Conservation (phyloP, 1,284 basidiomycete genomes). For the Sanghuangporus weigelae region DNA sequence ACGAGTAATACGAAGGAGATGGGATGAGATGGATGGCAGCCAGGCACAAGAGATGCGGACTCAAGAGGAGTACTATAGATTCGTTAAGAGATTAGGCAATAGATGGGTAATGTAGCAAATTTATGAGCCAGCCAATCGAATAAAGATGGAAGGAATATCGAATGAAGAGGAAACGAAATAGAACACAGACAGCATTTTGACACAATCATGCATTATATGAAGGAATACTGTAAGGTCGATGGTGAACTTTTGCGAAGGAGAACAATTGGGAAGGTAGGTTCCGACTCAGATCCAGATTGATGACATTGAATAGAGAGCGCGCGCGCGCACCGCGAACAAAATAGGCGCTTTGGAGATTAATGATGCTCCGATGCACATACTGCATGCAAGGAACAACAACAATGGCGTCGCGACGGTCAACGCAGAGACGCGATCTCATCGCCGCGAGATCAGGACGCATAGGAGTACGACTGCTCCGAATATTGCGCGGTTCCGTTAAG, state of each 20-base stretch:
- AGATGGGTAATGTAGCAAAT: background rate
- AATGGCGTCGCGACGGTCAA: background rate
- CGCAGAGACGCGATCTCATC: background rate
- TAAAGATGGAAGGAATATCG: background rate
- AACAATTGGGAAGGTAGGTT: background rate
- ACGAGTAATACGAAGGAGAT: background rate
- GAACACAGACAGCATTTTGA: constrained; percentile 3
- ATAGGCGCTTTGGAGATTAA: background rate
- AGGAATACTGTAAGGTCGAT: background rate
- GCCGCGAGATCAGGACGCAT: background rate
- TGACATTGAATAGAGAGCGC: background rate
- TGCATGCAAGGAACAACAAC: background rate
- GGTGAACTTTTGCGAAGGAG: background rate
- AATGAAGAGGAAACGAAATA: background rate
- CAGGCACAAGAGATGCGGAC: constrained; percentile 6
- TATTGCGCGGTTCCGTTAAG: background rate
- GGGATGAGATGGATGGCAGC: background rate
- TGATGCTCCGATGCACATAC: background rate
- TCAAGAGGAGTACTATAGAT: background rate
- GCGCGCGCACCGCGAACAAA: background rate
- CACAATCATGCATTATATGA: background rate
- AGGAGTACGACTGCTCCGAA: background rate
- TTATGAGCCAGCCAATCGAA: background rate
- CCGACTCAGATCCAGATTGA: background rate
- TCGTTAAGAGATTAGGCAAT: background rate